phyloP scores from a whole-genome alignment of 1,284 basidiomycete genomes.

The Austroboletus niveus region DNA sequence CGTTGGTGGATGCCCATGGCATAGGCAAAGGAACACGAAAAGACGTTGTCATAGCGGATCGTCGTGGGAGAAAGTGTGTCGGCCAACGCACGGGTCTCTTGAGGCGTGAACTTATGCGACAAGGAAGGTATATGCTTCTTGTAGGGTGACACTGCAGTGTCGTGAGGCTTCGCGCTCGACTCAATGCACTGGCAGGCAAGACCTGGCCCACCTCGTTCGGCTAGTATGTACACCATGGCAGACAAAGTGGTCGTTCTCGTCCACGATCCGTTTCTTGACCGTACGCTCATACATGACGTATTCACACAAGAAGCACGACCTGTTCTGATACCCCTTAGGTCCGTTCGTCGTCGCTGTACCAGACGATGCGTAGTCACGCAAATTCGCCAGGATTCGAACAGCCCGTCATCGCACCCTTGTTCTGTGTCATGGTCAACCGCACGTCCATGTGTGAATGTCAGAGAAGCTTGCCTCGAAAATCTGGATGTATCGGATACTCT shows the following conservation, averaged over 20 bases:
- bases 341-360: conserved; percentile 41
- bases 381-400: conserved; percentile 83
- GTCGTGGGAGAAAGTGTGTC: conserved; percentile 65
- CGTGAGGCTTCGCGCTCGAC: conserved; percentile 8
- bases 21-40: conserved; percentile 87
- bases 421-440: conserved; percentile 45
- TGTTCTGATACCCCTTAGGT: conserved; percentile 56
- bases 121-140: conserved; percentile 76
- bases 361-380: conserved; percentile 54
- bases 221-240: conserved; percentile 97
- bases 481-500: conserved; percentile 79
- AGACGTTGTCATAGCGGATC: conserved; percentile 83
- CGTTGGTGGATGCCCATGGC: conserved; percentile 95
- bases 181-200: background rate
- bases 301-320: conserved; percentile 80
- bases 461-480: conserved; percentile 72
- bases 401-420: conserved; percentile 95
- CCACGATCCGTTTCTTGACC: conserved; percentile 64
- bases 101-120: conserved; percentile 48
- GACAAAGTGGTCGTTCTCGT: conserved; percentile 79
- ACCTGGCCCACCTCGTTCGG: conserved; percentile 73
- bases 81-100: conserved; percentile 67
- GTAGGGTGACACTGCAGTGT: conserved; percentile 67
- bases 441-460: background rate
- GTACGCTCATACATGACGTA: conserved; percentile 76